Evolutionary conservation across 176 grass and related monocot species (phyloP), one percentile per base, ranked within the genome.

Genomic region (Eremochloa ophiuroides): DNA sequence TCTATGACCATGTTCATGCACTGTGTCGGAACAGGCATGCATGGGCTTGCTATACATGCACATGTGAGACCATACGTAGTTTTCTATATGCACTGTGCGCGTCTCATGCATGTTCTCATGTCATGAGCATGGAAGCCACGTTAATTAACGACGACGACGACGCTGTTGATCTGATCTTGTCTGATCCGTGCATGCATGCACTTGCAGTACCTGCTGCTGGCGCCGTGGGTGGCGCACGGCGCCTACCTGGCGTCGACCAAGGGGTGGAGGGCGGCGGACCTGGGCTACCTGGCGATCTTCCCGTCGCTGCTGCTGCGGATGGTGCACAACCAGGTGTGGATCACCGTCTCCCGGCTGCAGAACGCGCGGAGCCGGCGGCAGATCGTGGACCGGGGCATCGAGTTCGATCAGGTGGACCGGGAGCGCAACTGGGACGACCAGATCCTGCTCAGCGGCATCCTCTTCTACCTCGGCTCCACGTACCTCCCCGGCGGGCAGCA

Each of bases 381-480:
- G 86, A 93, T 98, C 30, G 90, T 98, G 8, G 74, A 91, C 62
- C 80, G 83, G n/a, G 93, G 90, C 86, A 86, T 98, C 74, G 90
- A 94, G 83, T 98, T 98, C 84, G 92, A 91, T 37, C 95, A 98
- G 86, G 84, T 98, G 11, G 95, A 97, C 89, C 76, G 94, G 11
- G 94, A 97, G 79, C 84, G 91, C 40, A 97, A 94, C 89, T 97
- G 94, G 94, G 94, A 94, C 50, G 94, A 97, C 83, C 92, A 94
- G 77, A 91, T 97, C 81, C 77, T 94, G 77, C 89, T 97, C 56
- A 88, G 83, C 26, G 91, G 80, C 27, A 53, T 94, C 46, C 66
- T 97, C 29, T 37, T 97, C 3, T 90, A 84, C 66, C 7, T 89
- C 5, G 88, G 61, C 25, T 1, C 77, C 16, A 27, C 17, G 5